Base-by-base conservation (phyloP, 169 alveolate species). In the Eimeria acervulina region DNA sequence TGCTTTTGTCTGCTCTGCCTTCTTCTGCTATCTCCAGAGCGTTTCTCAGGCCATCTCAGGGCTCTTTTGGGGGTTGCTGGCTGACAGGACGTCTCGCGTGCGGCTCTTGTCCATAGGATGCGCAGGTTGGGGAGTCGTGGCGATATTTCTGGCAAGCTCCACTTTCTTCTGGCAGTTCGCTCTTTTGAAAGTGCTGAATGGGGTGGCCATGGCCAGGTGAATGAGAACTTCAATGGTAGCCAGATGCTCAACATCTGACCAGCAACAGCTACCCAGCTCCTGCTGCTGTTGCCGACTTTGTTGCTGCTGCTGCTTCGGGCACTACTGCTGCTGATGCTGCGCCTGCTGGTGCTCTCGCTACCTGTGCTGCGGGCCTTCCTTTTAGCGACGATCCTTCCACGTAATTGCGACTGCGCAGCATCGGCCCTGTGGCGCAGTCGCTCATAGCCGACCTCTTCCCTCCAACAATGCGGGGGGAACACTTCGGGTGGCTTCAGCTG, bases 1-100 rank as follows among this genome's bases (percentile, higher is more conserved):
- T 51, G 59, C 74, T 15, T 26, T 19, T 85, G 36, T 13, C 33
- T 38, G 44, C 23, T 26, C 70, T 33, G n/a, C 55, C 36, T 31
- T 17, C n/a, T 38, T 66, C 47, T 28, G 55, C 52, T n/a, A n/a
- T 23, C 36, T 95, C 19, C 98, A 98, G 97, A 96, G 97, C 44
- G 95, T 98, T 55, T 96, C 98, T 74, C 97, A 98, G 93, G 98
- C 99, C 47, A 84, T 96, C 28, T 96, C 97, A 89, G 97, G 98
- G 68, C 98, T 99, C 2, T 87, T 98, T 68, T 98, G 99, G 99
- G 99, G 99, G n/a, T 97, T 96, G 80, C 95, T 98, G 59, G 98
- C 98, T 13, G 99, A 98, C 95, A 95, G 97, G 78, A 94, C 96
- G 94, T 97, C 99, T 31, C 95, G 98, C 93, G 97, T 97, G 66